Base-by-base conservation (phyloP, 192 early-diverging fungal species). In the Gaertneriomyces sp. region DNA sequence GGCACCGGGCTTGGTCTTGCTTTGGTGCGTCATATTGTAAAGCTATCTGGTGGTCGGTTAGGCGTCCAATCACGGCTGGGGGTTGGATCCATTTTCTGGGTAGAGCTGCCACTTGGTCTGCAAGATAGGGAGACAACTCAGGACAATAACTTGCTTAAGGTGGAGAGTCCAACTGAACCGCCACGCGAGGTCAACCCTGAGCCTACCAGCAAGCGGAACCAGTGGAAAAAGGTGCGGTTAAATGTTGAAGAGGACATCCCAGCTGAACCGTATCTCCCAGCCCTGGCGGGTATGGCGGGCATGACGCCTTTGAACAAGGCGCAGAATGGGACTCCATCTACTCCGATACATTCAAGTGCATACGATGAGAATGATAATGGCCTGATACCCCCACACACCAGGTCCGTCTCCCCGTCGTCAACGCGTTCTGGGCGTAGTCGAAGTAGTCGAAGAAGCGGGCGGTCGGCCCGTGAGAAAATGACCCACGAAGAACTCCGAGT, bases 1-100 rank as follows among this genome's bases (percentile, higher is more conserved):
- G 68, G 68, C 39, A 69, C 68, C 16, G 68, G 68, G 11, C 51
- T 69, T 1, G 68, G 68, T 45, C 45, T 69, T 7, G 68, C 68
- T 38, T 33, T 69, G 1, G 68, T 69, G 42, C 46, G 68, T 12
- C 68, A 69, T 43, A 69, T 69, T 53, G 68, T 69, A 8, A 61
- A 69, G 42, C 53, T 69, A n/a, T 61, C 59, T 7, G 68, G 68
- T 17, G 68, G 68, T 12, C 46, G 68, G 39, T 44, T 69, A 16
- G 68, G 68, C 1, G 58, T 69, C 2, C 53, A 61, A 44, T 42
- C 40, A 14, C 12, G 50, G 25, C 50, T 25, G 20, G 68, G 68
- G 2, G 60, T 45, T 25, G 68, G 68, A 8, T 62, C 59, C 43
- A 55, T 38, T 4, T 69, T 69, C 41, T 69, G 68, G 68, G 60